Conservation (phyloP, 139 green algal genomes). For the Coccomyxa sp. region DNA sequence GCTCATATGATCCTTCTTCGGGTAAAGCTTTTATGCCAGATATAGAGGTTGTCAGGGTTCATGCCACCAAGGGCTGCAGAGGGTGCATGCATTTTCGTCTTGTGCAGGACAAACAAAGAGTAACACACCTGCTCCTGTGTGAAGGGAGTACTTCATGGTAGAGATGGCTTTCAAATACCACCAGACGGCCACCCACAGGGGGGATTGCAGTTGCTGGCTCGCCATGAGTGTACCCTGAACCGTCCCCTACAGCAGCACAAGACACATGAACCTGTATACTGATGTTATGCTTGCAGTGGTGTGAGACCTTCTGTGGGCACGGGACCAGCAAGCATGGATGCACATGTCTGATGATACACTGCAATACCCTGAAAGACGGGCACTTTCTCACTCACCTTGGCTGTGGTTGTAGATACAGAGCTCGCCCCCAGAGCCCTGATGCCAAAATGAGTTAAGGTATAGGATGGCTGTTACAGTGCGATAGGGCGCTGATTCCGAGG, state of each 20-base stretch:
- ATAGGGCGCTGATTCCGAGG: not conserved
- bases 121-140: not conserved
- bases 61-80: not conserved
- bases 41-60: not conserved
- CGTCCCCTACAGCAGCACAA: no score
- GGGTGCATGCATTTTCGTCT: not conserved
- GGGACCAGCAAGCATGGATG: no score
- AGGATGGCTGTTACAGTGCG: not conserved
- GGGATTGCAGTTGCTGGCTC: conserved; percentile 29
- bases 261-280: no score
- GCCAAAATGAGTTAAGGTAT: not conserved
- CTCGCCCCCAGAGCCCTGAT: not conserved
- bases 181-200: conserved; percentile 48
- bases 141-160: conserved; percentile 69
- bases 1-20: not conserved
- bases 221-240: not conserved
- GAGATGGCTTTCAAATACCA: conserved; percentile 60
- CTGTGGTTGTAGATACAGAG: not conserved
- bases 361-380: no score
- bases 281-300: no score
- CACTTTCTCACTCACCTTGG: no score
- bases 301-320: no score
- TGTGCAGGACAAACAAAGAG: not conserved
- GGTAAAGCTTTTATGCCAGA: not conserved
- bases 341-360: no score